Conservation (phyloP, 2,329 filamentous ascomycete species). For the Talaromyces albobiverticillius region DNA sequence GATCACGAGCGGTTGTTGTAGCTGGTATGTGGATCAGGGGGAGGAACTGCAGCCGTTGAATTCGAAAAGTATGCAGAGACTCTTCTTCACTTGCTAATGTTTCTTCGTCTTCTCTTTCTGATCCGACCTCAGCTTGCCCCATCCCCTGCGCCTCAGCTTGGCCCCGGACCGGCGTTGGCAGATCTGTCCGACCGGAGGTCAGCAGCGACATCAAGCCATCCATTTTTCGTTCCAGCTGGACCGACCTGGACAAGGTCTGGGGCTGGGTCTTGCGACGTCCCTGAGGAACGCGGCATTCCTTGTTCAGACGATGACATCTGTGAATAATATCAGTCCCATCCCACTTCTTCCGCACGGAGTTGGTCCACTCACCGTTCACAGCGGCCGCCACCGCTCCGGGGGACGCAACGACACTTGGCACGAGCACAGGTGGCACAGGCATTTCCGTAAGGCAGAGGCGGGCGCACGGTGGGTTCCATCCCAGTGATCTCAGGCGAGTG, state of each 20-base stretch:
- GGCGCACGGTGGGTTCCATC: background rate
- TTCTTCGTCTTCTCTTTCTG: conserved; percentile 20
- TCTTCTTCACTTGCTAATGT: conserved; percentile 29
- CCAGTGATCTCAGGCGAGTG: background rate
- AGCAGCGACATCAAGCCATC: conserved; percentile 25
- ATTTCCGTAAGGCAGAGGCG: conserved; percentile 1
- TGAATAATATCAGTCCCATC: background rate
- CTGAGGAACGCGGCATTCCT: conserved; percentile 37
- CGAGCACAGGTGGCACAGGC: conserved; percentile 21
- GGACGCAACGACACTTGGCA: conserved; percentile 22
- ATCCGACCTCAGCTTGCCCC: background rate
- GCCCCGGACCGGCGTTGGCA: background rate
- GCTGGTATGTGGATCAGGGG: conserved; percentile 46
- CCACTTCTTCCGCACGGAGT: no score
- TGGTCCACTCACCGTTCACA: conserved; percentile 12
- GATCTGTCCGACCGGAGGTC: conserved; percentile 13
- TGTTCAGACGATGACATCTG: conserved; percentile 42
- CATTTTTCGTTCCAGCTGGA: conserved; percentile 24
- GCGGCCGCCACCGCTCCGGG: conserved; percentile 9
- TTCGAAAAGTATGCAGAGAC: conserved; percentile 43
- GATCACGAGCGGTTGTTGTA: conserved; percentile 34
- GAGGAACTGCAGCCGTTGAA: conserved; percentile 42
- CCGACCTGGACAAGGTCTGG: conserved; percentile 16
- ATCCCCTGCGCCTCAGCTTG: background rate
- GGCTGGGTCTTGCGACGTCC: conserved; percentile 28